These are phyloP conservation scores for Coemansia nantahalensis DNA, from an alignment of 192 early-diverging fungal genomes.

Conservation along the genomic window DNA sequence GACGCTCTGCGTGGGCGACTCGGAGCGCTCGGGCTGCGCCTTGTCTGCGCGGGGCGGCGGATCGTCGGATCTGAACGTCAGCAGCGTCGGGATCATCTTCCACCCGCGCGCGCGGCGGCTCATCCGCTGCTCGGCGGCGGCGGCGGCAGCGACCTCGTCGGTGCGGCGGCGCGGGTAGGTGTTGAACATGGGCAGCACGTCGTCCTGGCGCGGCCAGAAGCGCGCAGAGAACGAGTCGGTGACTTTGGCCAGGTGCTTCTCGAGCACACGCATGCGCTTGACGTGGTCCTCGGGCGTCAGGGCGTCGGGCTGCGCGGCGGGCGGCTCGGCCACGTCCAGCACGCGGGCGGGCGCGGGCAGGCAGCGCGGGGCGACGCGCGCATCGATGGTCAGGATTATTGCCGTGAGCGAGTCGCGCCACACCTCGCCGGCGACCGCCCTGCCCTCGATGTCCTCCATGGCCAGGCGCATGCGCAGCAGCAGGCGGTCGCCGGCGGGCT, in stretches of 20 bases:
- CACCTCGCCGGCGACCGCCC: slow-evolving; percentile 32
- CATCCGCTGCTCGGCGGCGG: slow-evolving; percentile 8
- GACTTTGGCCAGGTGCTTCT: slow-evolving; percentile 47
- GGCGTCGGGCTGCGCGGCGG: slow-evolving; percentile 4
- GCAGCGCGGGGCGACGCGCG: slow-evolving; percentile 37
- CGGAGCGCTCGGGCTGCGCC: slow-evolving; percentile 22
- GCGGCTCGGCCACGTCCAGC: neutral
- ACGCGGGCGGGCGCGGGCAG: neutral
- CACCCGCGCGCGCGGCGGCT: slow-evolving; percentile 43
- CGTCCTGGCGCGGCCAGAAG: slow-evolving; percentile 50
- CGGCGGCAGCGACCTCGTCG: slow-evolving; percentile 20
- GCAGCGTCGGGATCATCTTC: slow-evolving; percentile 51
- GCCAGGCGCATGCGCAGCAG: slow-evolving; percentile 52
- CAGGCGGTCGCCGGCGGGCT: slow-evolving; percentile 45
- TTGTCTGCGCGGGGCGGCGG: slow-evolving; percentile 7
- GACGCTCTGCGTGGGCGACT: slow-evolving; percentile 37
- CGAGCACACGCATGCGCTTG: slow-evolving; percentile 47
- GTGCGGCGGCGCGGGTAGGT: slow-evolving; percentile 43
- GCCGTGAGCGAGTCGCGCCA: slow-evolving; percentile 52
- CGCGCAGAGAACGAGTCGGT: slow-evolving; percentile 47
- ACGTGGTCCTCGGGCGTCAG: slow-evolving; percentile 44
- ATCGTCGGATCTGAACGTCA: slow-evolving; percentile 30
- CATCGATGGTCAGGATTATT: slow-evolving; percentile 51
- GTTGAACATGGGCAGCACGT: slow-evolving; percentile 29
- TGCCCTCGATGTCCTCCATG: slow-evolving; percentile 49